Percentiles rank a stretch among this genome's conserved stretches.
Evolutionary conservation across 768 basidiomycete genomes (phyloP).

Genomic region (Hypsizygus marmoreus): DNA sequence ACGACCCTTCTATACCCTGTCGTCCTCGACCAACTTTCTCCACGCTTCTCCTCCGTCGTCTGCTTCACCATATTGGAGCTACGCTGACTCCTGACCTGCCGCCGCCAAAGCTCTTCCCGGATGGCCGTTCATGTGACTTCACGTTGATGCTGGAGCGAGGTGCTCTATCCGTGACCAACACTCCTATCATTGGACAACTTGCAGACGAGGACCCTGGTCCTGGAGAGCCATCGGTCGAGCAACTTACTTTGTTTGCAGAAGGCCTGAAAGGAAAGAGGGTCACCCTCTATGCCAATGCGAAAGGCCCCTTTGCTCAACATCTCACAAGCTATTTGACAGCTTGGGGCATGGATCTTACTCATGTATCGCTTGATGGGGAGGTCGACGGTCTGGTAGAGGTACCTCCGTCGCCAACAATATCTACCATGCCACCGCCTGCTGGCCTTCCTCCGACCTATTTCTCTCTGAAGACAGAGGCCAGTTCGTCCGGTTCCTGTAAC

Average conservation of each 20-base stretch:
- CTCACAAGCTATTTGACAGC: conserved; percentile 90
- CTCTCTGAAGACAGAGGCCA: no score
- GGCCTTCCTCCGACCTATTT: conserved; percentile 9
- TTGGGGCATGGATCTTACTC: conserved; percentile 94
- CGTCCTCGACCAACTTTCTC: conserved; percentile 45
- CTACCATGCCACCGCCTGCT: conserved; percentile 4
- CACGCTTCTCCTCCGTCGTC: conserved; percentile 57
- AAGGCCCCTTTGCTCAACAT: conserved; percentile 88
- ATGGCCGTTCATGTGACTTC: conserved; percentile 67
- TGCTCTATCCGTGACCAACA: conserved; percentile 42
- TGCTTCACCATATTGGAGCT: conserved; percentile 63
- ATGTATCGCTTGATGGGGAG: conserved; percentile 64
- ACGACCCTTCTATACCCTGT: conserved; percentile 28
- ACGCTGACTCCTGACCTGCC: conserved; percentile 45
- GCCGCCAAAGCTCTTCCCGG: conserved; percentile 38
- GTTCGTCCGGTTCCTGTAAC: no score
- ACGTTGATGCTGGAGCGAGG: conserved; percentile 65
- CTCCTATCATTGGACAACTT: conserved; percentile 37
- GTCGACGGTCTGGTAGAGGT: conserved; percentile 37
- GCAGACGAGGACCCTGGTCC: conserved; percentile 56
- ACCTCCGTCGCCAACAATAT: conserved; percentile 16
- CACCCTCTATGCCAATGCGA: conserved; percentile 81
- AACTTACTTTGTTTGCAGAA: conserved; percentile 79
- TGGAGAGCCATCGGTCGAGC: conserved; percentile 77
- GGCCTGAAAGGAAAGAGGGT: conserved; percentile 82